Evolutionary conservation across 805 yeast species (phyloP).

Genomic region (Lipomyces starkeyi): DNA sequence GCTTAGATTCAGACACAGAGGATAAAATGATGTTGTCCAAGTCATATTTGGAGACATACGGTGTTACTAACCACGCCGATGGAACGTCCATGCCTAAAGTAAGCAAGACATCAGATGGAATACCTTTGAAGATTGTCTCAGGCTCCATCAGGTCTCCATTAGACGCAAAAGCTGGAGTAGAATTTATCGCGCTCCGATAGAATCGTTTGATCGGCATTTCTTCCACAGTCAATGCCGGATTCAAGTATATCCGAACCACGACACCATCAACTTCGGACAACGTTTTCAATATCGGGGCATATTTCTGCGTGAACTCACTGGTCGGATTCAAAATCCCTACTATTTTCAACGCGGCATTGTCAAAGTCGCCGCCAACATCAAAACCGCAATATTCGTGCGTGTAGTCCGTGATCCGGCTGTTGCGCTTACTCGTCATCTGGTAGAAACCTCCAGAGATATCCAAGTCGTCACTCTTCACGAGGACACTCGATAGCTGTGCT

Average conservation of each 20-base stretch:
- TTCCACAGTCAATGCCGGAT: constrained; percentile 57
- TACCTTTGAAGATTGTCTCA: constrained; percentile 50
- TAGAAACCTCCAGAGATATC: constrained; percentile 21
- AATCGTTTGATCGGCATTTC: constrained; percentile 62
- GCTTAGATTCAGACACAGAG: constrained; percentile 42
- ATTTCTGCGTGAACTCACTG: constrained; percentile 68
- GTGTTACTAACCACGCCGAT: constrained; percentile 67
- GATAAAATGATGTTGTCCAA: constrained; percentile 65
- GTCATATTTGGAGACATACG: constrained; percentile 60
- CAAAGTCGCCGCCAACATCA: constrained; percentile 41
- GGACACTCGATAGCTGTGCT: constrained; percentile 22
- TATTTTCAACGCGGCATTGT: constrained; percentile 57
- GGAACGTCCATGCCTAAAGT: constrained; percentile 66
- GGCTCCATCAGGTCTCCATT: constrained; percentile 44
- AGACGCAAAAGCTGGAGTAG: constrained; percentile 43
- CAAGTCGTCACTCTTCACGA: constrained; percentile 15
- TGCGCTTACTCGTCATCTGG: constrained; percentile 14
- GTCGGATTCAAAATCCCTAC: constrained; percentile 73
- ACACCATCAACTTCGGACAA: constrained; percentile 57
- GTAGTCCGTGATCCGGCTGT: constrained; percentile 6
- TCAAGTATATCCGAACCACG: constrained; percentile 59
- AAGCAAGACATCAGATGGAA: constrained; percentile 61
- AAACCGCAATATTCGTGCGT: constrained; percentile 25
- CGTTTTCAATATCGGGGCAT: constrained; percentile 54
- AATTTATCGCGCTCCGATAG: constrained; percentile 57